Base-by-base conservation (phyloP, 2,329 filamentous ascomycete species). In the Chaetomiaceae sp. region DNA sequence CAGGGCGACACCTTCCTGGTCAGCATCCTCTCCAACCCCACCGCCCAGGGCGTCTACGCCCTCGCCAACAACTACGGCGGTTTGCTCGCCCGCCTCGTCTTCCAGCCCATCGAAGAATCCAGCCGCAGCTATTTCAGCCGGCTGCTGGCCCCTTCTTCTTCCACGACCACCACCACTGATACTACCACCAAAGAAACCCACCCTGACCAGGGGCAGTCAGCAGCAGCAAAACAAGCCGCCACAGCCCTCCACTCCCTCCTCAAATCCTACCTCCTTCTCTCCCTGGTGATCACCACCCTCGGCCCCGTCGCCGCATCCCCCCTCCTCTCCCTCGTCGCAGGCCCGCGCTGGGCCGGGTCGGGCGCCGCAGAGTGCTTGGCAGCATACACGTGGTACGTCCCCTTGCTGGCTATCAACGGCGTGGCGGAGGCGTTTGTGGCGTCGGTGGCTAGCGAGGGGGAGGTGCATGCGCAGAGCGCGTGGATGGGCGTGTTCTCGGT, bases 41-140 rank as follows among this genome's bases (percentile, higher is more conserved):
- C 83, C 38, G 87, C 91, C 4, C 94, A 97, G 72, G 94, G 94
- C 14, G 84, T 90, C 33, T 99, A 97, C 66, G 90, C 91, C 0
- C 79, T 99, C 5, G 94, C 92, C 48, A 91, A 91, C 63, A 99
- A 97, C 70, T 99, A 94, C 68, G 94, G 94, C 20, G 89, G 91
- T 2, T 80, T 99, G 0, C 74, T 95, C 25, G 94, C 94, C 0
- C 83, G 94, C 3, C 82, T 97, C 59, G 74, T 99, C 47, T 92
- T 99, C 68, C 94, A 97, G 65, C 95, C 94, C 7, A 83, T 99
- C 55, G 94, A 99, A 70, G 95, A 99, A 71, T 92, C 87, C 68
- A 91, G 88, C 59, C 86, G 95, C 36, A 91, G 86, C 65, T 85
- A 96, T 66, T 96, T 97, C 56, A 91, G 90, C 48, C 87, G 87